Percentiles rank a stretch among this genome's conserved stretches.
Evolutionary conservation across 805 yeast species (phyloP).

Genomic region (Clavispora phyllophila): DNA sequence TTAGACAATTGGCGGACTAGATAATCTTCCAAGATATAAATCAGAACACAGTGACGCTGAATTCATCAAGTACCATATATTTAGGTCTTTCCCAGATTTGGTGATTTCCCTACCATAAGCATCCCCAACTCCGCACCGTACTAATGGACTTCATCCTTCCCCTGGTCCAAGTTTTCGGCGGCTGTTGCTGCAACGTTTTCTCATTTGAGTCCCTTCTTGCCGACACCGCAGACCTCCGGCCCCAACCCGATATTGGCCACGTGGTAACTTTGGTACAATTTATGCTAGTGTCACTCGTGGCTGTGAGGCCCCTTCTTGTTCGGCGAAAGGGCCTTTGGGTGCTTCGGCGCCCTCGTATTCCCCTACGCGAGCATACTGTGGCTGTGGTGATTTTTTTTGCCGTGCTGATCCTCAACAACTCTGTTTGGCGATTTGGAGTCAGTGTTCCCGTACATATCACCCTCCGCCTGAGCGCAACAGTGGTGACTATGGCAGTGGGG

Average conservation of each 20-base stretch:
- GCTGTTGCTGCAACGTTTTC: slow-evolving; percentile 69
- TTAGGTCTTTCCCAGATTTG: too few relatives aligned
- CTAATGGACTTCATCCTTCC: not conserved
- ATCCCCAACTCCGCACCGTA: too few relatives aligned
- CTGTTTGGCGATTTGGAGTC: slow-evolving; percentile 51
- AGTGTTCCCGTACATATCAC: slow-evolving; percentile 66
- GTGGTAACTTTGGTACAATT: slow-evolving; percentile 59
- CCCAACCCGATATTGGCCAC: slow-evolving; percentile 27
- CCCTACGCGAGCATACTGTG: slow-evolving; percentile 39
- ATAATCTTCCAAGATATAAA: too few relatives aligned
- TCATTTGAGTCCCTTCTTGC: slow-evolving; percentile 52
- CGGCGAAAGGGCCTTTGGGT: slow-evolving; percentile 22
- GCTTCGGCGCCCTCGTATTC: slow-evolving; percentile 29
- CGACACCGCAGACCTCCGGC: slow-evolving; percentile 1
- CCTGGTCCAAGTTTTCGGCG: slow-evolving; percentile 50
- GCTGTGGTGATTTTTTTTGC: slow-evolving; percentile 48
- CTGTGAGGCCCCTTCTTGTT: slow-evolving; percentile 34
- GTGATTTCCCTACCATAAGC: too few relatives aligned
- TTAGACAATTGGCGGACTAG: too few relatives aligned
- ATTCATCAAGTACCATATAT: too few relatives aligned
- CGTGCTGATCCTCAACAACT: slow-evolving; percentile 51
- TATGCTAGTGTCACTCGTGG: slow-evolving; percentile 43
- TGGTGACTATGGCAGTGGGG: slow-evolving; percentile 57
- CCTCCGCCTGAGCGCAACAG: slow-evolving; percentile 59
- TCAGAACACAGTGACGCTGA: too few relatives aligned